Evolutionary conservation across 768 basidiomycete species (phyloP), one percentile per base, ranked within the genome.

Genomic region (Kwoniella bestiolae): DNA sequence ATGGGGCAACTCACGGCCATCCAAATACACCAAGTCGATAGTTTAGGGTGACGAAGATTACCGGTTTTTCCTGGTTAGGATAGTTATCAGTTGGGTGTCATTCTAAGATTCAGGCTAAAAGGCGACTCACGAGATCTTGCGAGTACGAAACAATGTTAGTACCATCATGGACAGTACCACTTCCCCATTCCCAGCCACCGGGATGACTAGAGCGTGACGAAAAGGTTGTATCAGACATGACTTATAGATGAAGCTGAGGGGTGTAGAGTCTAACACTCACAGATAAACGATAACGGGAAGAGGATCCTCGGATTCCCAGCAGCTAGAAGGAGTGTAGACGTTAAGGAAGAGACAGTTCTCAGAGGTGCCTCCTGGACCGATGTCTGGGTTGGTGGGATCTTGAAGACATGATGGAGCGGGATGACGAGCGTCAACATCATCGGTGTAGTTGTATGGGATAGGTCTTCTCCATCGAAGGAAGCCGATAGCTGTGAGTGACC

Each of bases 271-370:
- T n/a, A n/a, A n/a, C 31, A 70, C 73, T 60, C 50, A 75, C 70
- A 76, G 78, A 83, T 84, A 84, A 3, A 82, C 73, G 79, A 85
- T 78, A 11, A 86, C 84, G 0, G 85, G 84, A 8, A 85, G 67
- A 18, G 60, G 72, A 3, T 81, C 72, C 14, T 63, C 46, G n/a
- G 62, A 28, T 34, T 63, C 62, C 44, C 53, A 35, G 23, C 23
- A 29, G 9, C 6, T 65, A 53, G 26, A 31, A 45, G 86, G 86
- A 4, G 81, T 78, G 51, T 81, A 83, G 38, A 87, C 74, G 70
- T 86, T 86, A 47, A 86, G 65, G 9, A 77, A 83, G 44, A 87
- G 76, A 66, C 86, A 86, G 67, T 86, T 82, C 70, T 86, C 86
- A 6, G 82, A 83, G 28, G 61, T 38, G 31, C 49, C 41, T n/a